phyloP scores from a whole-genome alignment of 2,329 filamentous ascomycete species.

The Pseudocercospora crystallina region DNA sequence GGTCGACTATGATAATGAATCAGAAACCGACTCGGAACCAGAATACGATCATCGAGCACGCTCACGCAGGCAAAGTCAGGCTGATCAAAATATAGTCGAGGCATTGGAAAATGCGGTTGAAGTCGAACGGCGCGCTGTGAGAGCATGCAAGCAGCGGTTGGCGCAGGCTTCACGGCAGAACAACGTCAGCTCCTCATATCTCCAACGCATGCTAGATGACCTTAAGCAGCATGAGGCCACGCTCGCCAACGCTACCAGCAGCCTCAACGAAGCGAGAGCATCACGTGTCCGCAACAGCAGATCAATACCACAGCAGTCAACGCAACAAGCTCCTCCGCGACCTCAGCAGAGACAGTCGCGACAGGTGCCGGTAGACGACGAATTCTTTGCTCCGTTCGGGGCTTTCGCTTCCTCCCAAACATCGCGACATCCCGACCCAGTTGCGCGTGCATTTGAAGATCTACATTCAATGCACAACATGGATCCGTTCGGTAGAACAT shows the following conservation, averaged over 20 bases:
- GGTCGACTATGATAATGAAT: slow-evolving; percentile 20
- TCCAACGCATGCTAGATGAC: slow-evolving; percentile 28
- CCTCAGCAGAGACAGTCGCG: slow-evolving; percentile 6
- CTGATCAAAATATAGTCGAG: slow-evolving; percentile 17
- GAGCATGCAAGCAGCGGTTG: slow-evolving; percentile 26
- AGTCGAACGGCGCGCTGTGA: slow-evolving; percentile 19
- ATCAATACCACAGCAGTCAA: slow-evolving; percentile 12
- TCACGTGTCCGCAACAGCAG: slow-evolving; percentile 8
- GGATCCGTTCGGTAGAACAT: slow-evolving; percentile 9
- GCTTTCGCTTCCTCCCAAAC: slow-evolving; percentile 11
- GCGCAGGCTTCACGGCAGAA: slow-evolving; percentile 28
- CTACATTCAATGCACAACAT: slow-evolving; percentile 13
- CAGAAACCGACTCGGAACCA: slow-evolving; percentile 7
- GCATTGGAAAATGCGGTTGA: slow-evolving; percentile 27
- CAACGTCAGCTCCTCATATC: slow-evolving; percentile 20
- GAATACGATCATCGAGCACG: slow-evolving; percentile 10
- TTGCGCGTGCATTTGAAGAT: slow-evolving; percentile 24
- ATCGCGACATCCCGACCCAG: slow-evolving; percentile 14
- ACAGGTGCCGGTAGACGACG: slow-evolving; percentile 7
- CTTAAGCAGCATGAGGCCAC: slow-evolving; percentile 25
- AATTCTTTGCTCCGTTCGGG: slow-evolving; percentile 19
- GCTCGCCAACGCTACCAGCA: slow-evolving; percentile 16
- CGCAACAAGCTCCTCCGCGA: slow-evolving; percentile 8
- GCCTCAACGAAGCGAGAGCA: slow-evolving; percentile 16
- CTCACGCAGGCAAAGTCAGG: slow-evolving; percentile 9